phyloP scores from a whole-genome alignment of 208 protist species.

The Acanthamoeba lenticulata region DNA sequence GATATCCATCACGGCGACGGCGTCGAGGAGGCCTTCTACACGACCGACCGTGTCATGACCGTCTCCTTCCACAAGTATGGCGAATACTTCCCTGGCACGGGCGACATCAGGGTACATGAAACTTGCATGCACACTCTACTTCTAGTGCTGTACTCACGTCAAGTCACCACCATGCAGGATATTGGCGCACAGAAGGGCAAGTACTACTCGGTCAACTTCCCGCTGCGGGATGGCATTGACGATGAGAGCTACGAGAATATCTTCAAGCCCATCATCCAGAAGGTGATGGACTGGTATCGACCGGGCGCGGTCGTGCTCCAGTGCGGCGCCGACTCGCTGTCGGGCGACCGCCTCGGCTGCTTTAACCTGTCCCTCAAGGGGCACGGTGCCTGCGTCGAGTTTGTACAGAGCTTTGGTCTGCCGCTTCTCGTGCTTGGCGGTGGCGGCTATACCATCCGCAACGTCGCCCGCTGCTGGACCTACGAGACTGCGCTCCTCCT shows the following conservation, averaged over 20 bases:
- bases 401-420: conserved; percentile 92
- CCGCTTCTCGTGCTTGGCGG: conserved; percentile 98
- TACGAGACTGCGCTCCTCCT: conserved; percentile 95
- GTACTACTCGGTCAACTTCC: conserved; percentile 95
- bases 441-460: conserved; percentile 98
- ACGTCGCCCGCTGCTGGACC: conserved; percentile 98
- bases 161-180: conserved; percentile 81
- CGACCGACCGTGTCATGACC: conserved; percentile 99
- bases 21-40: conserved; percentile 99
- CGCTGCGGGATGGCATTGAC: conserved; percentile 93
- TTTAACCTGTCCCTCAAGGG: conserved; percentile 95
- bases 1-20: conserved; percentile 99
- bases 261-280: conserved; percentile 92
- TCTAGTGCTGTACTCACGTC: no score
- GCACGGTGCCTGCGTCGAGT: conserved; percentile 95
- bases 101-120: conserved; percentile 85
- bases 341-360: conserved; percentile 96
- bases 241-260: conserved; percentile 92
- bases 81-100: conserved; percentile 98
- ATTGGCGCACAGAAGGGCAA: conserved; percentile 89
- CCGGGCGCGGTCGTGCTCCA: conserved; percentile 98
- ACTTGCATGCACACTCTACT: background rate
- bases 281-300: conserved; percentile 94
- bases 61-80: conserved; percentile 99
- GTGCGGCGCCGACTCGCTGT: conserved; percentile 98